A percentile compares a stretch with the other conserved stretches of the same genome.
Conservation (phyloP, 345 rosid species). For the Firmiana major region DNA sequence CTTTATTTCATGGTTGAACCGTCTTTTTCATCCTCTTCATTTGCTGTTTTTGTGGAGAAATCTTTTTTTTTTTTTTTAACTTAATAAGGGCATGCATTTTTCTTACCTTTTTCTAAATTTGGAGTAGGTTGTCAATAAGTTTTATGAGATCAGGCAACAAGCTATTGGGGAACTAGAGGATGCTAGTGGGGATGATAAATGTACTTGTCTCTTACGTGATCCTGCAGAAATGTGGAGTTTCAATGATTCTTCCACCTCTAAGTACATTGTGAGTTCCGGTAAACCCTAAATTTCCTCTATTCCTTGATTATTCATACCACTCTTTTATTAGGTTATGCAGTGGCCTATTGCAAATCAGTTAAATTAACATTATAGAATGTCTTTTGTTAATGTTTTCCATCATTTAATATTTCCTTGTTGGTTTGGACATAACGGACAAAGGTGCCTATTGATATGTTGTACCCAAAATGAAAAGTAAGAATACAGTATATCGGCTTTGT, state of each 20-base stretch:
- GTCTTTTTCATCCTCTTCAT: neutral
- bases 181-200: slow-evolving; percentile 61
- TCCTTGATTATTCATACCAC: neutral
- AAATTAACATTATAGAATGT: neutral
- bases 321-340: neutral
- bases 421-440: neutral
- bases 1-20: neutral
- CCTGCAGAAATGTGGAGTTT: slow-evolving; percentile 74
- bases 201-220: slow-evolving; percentile 62
- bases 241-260: slow-evolving; percentile 72
- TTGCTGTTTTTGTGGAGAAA: neutral
- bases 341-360: neutral
- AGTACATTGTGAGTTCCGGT: slow-evolving; percentile 70
- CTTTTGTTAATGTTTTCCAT: neutral
- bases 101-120: slow-evolving; percentile 4
- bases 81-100: neutral
- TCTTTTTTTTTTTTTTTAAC: neutral
- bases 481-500: neutral
- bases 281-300: neutral
- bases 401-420: neutral
- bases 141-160: slow-evolving; percentile 61
- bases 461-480: neutral
- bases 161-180: slow-evolving; percentile 43
- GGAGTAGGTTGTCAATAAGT: slow-evolving; percentile 67
- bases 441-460: neutral